Conservation (phyloP, 306 rosid species). For the Corylus avellana region DNA sequence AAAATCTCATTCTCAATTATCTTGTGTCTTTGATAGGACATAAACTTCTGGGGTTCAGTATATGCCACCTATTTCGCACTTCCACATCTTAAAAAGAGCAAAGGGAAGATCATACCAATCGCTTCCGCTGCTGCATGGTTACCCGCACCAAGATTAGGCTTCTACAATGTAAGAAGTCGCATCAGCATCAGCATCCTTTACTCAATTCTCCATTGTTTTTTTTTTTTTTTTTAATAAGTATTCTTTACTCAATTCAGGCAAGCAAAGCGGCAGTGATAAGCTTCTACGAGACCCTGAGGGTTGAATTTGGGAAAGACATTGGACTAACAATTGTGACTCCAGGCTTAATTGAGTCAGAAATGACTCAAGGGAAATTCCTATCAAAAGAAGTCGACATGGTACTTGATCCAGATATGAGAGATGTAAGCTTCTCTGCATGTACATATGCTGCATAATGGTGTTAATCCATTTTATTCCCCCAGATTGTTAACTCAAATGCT, state of each 20-base stretch:
- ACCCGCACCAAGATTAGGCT: constrained; percentile 44
- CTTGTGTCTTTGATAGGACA: constrained; percentile 39
- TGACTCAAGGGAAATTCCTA: constrained; percentile 61
- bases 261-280: constrained; percentile 66
- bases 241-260: constrained; percentile 39
- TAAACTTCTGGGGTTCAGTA: constrained; percentile 68
- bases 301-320: constrained; percentile 57
- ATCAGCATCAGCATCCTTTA: constrained; percentile 4
- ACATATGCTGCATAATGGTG: neutral
- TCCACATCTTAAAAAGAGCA: constrained; percentile 51
- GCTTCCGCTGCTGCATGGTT: constrained; percentile 63
- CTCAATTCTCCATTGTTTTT: neutral
- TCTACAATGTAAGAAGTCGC: constrained; percentile 52
- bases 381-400: constrained; percentile 42
- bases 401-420: constrained; percentile 57
- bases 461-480: neutral
- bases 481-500: neutral
- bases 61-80: constrained; percentile 53
- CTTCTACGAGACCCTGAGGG: constrained; percentile 59
- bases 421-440: constrained; percentile 35
- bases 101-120: constrained; percentile 59
- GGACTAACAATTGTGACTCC: constrained; percentile 69
- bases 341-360: constrained; percentile 59
- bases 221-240: neutral
- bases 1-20: neutral